phyloP scores from a whole-genome alignment of 1,139 yeast species.

The Protomyces pachydermus region DNA sequence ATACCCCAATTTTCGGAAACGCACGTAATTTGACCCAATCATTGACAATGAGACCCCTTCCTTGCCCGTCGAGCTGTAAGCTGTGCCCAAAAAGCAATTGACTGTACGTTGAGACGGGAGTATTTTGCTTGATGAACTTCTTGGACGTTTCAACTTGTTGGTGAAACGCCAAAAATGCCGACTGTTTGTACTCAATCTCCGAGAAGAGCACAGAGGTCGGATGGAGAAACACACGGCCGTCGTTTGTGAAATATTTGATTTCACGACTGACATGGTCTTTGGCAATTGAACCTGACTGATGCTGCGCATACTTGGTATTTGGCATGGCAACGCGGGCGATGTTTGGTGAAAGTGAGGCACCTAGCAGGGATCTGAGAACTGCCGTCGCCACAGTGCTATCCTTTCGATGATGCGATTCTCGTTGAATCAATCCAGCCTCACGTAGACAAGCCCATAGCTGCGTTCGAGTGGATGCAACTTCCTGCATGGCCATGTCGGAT shows the following conservation, averaged over 20 bases:
- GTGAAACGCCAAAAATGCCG: slow-evolving; percentile 39
- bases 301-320: slow-evolving; percentile 65
- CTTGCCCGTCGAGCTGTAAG: slow-evolving; percentile 61
- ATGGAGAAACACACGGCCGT: slow-evolving; percentile 64
- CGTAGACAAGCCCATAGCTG: slow-evolving; percentile 65
- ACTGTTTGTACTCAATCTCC: slow-evolving; percentile 37
- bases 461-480: slow-evolving; percentile 61
- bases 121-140: slow-evolving; percentile 64
- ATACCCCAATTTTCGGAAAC: slow-evolving; percentile 91
- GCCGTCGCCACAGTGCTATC: neutral
- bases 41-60: slow-evolving; percentile 50
- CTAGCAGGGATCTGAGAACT: slow-evolving; percentile 55
- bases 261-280: slow-evolving; percentile 74
- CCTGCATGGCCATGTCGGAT: slow-evolving; percentile 62
- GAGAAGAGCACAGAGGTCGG: slow-evolving; percentile 73
- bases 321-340: slow-evolving; percentile 77
- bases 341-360: slow-evolving; percentile 80
- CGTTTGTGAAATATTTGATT: slow-evolving; percentile 52
- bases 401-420: neutral
- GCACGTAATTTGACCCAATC: slow-evolving; percentile 78
- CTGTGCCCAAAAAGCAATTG: slow-evolving; percentile 71
- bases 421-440: slow-evolving; percentile 59
- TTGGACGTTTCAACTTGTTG: slow-evolving; percentile 54
- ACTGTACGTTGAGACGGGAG: slow-evolving; percentile 71
- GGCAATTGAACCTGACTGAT: slow-evolving; percentile 74